Percentiles rank a stretch among this genome's conserved stretches.
Conservation (phyloP, 2,329 filamentous ascomycete species). For the Purpureocillium lavendulum region DNA sequence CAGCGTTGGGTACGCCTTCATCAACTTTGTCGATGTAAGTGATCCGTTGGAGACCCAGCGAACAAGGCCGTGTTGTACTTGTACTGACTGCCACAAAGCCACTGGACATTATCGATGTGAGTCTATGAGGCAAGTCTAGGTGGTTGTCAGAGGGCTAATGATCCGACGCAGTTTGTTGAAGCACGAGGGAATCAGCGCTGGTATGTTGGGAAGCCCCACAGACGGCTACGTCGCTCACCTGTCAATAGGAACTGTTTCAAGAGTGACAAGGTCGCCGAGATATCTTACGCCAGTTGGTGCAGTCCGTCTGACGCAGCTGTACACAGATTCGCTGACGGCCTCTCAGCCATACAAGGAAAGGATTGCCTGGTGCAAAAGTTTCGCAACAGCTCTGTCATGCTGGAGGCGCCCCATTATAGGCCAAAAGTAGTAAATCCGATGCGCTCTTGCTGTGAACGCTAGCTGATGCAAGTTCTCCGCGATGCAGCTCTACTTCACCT, state of each 20-base stretch:
- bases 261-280: slow-evolving; percentile 76
- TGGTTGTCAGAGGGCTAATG: too few species aligned
- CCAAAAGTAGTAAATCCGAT: slow-evolving; percentile 57
- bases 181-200: slow-evolving; percentile 64
- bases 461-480: slow-evolving; percentile 2
- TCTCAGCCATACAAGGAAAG: slow-evolving; percentile 76
- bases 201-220: slow-evolving; percentile 26
- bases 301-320: slow-evolving; percentile 21
- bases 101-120: slow-evolving; percentile 62
- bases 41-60: background rate
- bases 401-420: slow-evolving; percentile 71
- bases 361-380: slow-evolving; percentile 93
- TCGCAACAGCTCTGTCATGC: slow-evolving; percentile 92
- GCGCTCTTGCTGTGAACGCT: background rate
- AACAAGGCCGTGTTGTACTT: background rate
- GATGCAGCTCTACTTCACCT: slow-evolving; percentile 42
- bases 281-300: slow-evolving; percentile 83
- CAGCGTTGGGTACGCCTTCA: slow-evolving; percentile 93
- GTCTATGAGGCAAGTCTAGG: slow-evolving; percentile 14
- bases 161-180: slow-evolving; percentile 54
- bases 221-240: slow-evolving; percentile 2
- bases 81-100: slow-evolving; percentile 44
- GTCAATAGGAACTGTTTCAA: slow-evolving; percentile 64
- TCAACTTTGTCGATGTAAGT: slow-evolving; percentile 81
- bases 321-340: slow-evolving; percentile 14